phyloP scores from a whole-genome alignment of 1,139 yeast genomes.

The Candida gigantensis region DNA sequence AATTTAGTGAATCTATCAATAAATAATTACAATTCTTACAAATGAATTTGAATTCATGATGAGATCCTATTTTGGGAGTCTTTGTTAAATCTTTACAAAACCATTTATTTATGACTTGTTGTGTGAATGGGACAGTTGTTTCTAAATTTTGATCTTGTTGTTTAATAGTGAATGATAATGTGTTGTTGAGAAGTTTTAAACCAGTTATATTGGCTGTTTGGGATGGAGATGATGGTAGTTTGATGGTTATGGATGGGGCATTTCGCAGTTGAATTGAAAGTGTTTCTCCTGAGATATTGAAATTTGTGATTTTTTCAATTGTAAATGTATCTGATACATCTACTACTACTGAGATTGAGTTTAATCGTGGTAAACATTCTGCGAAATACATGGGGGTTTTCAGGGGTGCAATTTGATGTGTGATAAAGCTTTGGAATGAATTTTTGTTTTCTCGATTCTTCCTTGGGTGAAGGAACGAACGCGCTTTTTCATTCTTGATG shows the following conservation, averaged over 20 bases:
- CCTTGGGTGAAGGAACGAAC: too few relatives aligned
- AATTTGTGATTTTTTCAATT: conserved; percentile 1
- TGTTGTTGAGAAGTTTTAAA: conserved; percentile 11
- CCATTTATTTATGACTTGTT: conserved; percentile 32
- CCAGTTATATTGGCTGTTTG: conserved; percentile 9
- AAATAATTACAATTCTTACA: conserved; percentile 33
- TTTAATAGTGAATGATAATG: conserved; percentile 14
- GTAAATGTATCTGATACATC: conserved; percentile 16
- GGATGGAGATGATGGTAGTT: conserved; percentile 5
- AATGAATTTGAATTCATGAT: conserved; percentile 31
- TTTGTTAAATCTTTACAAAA: conserved; percentile 40
- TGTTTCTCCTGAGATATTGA: not conserved
- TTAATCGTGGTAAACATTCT: conserved; percentile 44
- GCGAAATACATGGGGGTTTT: conserved; percentile 32
- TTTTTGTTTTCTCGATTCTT: too few relatives aligned
- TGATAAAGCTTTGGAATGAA: not conserved
- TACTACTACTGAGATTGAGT: conserved; percentile 29
- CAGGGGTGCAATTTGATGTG: not conserved
- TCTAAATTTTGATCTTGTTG: conserved; percentile 7
- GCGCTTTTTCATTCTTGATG: not conserved
- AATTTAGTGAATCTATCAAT: conserved; percentile 30
- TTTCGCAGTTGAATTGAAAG: conserved; percentile 1
- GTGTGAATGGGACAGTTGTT: conserved; percentile 22
- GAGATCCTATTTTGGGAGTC: conserved; percentile 27
- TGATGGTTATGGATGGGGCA: not conserved